Base-by-base conservation (phyloP, 495 filamentous ascomycete species). In the Copromyces sp. region DNA sequence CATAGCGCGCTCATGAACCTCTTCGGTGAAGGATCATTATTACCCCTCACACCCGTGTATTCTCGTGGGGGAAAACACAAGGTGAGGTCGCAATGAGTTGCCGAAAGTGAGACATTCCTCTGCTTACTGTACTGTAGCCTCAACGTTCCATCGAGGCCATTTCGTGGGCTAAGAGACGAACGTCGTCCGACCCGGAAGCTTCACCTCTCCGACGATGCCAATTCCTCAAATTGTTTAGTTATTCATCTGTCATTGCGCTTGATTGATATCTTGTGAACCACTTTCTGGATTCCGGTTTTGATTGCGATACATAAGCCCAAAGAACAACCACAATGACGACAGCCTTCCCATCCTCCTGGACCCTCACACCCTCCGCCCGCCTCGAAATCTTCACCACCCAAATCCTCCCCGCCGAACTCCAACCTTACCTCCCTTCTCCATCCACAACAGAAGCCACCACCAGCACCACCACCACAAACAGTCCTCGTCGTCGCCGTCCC, bases 401-500 rank as follows among this genome's bases (percentile, higher is more conserved):
- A 4, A 76, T 79, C 68, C 38, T 73, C 29, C 76, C 74, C 2
- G 45, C 53, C 40, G 76, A 78, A 24, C 59, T 79, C 20, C 37
- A 47, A 39, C 74, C 73, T 12, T 53, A 71, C 71, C 8, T 77
- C 4, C 71, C 73, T 39, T 16, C 44, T 14, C 17, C 37, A 12
- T 47, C 38, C 44, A 68, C 69, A 61, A 70, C 69, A 8, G 44
- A 39, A 74, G 59, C 9, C 72, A 47, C 9, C 37, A 53, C 44
- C 42, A 29, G 39, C 24, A 2, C 39, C 32, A 3, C 24, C 24
- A 4, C 70, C 37, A 24, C 32, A 1, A 37, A 24, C 24, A 24
- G 24, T 24, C 24, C 24, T 24, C 35, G 35, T 3, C 35, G 35
- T 3, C 8, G 8, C n/a, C 37, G 35, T 2, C 78, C 77, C 39